Percentiles rank a stretch among this genome's conserved stretches.
phyloP scores from a whole-genome alignment of 176 grass and related monocot species.

The Carex pumila region DNA sequence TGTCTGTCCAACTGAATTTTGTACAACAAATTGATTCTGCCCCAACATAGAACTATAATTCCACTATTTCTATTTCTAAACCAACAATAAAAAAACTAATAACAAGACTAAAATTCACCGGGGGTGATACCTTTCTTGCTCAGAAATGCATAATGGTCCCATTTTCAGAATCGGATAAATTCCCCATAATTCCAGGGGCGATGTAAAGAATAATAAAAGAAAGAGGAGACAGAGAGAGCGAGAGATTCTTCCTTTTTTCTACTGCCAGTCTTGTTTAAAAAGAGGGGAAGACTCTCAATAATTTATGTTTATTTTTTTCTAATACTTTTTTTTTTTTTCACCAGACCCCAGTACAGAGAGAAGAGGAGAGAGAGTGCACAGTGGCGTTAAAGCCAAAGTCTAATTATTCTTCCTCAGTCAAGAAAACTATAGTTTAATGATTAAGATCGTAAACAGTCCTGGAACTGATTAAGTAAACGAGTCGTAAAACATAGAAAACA shows the following conservation, averaged over 20 bases:
- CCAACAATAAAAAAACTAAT: neutral
- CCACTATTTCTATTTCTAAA: neutral
- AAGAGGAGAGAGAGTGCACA: neutral
- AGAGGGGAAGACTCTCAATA: slow-evolving; percentile 1
- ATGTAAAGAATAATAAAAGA: neutral
- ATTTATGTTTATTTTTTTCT: slow-evolving; percentile 8
- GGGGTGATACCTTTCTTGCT: neutral
- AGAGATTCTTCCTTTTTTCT: slow-evolving; percentile 16
- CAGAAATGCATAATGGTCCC: slow-evolving; percentile 1
- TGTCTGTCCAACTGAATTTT: slow-evolving; percentile 7
- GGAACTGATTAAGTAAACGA: neutral
- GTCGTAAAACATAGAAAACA: neutral
- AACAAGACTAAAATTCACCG: slow-evolving; percentile 6
- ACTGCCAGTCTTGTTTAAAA: neutral
- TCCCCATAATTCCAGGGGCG: neutral
- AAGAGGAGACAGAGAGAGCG: neutral
- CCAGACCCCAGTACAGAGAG: neutral
- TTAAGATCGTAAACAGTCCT: neutral
- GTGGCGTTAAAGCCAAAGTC: slow-evolving; percentile 27
- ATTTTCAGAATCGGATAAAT: slow-evolving; percentile 8
- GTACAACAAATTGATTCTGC: neutral
- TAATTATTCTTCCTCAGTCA: slow-evolving; percentile 27
- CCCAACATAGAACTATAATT: slow-evolving; percentile 5
- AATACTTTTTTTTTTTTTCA: neutral
- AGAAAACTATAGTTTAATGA: slow-evolving; percentile 26